Base-by-base conservation (phyloP, 1,139 yeast species). In the Sugiyamaella paludigena region DNA sequence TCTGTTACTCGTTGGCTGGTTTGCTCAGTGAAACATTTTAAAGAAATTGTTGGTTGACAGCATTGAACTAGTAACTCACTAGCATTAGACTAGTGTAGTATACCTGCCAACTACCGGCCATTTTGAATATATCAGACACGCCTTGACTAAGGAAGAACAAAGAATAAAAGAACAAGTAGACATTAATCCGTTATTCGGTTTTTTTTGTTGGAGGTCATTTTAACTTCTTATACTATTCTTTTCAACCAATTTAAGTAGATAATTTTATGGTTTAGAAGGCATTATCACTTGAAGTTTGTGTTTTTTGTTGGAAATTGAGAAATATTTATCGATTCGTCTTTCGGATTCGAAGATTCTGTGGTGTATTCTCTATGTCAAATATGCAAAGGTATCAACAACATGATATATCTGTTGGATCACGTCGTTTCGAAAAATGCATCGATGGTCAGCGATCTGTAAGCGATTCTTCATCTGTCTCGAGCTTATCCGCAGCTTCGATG, bases 391-490 rank as follows among this genome's bases (percentile, higher is more conserved):
- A 45, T 28, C 41, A 29, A 19, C 33, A 27, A 26, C 36, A 39
- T 11, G 48, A 45, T 32, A 36, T 34, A 34, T 24, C 29, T 19
- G 29, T 36, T 26, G 36, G 31, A 27, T 39, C 40, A 43, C 30
- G 24, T 28, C 13, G 24, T 26, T 34, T 19, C 24, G 39, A 38
- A 9, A 38, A 28, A 13, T 34, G 40, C 10, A 15, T 11, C 19
- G 34, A 31, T 40, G 45, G 28, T 15, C 49, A 40, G 26, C 31
- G 49, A 26, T 24, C 32, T 13, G 49, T 45, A n/a, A 31, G 38
- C 31, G 32, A 34, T 15, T 40, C 49, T 1, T 45, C 49, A 10
- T 40, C 49, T 6, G 26, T 45, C 29, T 45, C 49, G 28, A 30
- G 45, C n/a, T 24, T 45, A n/a, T 40, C 49, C 10, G 35, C 48